These are phyloP conservation scores for Quercus tomentella DNA, from an alignment of 331 rosid species.

Conservation along the genomic window DNA sequence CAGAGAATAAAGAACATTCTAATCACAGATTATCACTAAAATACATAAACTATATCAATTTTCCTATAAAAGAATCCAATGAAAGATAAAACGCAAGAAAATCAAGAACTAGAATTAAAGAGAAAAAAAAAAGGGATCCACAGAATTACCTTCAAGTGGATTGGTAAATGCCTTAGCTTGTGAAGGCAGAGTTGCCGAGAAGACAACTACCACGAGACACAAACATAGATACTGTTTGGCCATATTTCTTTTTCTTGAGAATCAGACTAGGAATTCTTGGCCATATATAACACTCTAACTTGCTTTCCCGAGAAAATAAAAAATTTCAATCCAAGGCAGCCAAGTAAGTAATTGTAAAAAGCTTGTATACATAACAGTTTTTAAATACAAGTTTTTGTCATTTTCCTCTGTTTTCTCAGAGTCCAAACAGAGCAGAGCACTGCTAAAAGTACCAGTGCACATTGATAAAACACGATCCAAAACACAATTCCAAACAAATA, in stretches of 20 bases:
- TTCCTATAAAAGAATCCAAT: neutral
- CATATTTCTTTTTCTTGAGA: conserved; percentile 32
- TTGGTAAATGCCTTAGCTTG: conserved; percentile 43
- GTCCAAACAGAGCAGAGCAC: conserved; percentile 15
- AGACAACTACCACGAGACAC: conserved; percentile 27
- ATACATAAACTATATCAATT: neutral
- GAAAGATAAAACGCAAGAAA: neutral
- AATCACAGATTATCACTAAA: neutral
- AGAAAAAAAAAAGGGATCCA: neutral
- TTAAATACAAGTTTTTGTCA: neutral
- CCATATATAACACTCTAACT: neutral
- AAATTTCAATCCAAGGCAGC: too few relatives aligned
- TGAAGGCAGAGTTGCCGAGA: conserved; percentile 40
- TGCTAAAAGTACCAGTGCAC: neutral
- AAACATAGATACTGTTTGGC: conserved; percentile 2
- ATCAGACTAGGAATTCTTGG: conserved; percentile 1
- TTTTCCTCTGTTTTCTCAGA: conserved; percentile 24
- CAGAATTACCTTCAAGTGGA: conserved; percentile 48
- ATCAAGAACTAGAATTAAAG: neutral
- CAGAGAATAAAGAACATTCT: neutral
- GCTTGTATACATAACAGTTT: too few relatives aligned
- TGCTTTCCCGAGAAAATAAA: neutral
- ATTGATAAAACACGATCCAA: neutral
- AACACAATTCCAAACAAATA: neutral
- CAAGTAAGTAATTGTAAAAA: neutral